Conservation (phyloP, 495 filamentous ascomycete genomes). For the Tetracladium marchalianum region DNA sequence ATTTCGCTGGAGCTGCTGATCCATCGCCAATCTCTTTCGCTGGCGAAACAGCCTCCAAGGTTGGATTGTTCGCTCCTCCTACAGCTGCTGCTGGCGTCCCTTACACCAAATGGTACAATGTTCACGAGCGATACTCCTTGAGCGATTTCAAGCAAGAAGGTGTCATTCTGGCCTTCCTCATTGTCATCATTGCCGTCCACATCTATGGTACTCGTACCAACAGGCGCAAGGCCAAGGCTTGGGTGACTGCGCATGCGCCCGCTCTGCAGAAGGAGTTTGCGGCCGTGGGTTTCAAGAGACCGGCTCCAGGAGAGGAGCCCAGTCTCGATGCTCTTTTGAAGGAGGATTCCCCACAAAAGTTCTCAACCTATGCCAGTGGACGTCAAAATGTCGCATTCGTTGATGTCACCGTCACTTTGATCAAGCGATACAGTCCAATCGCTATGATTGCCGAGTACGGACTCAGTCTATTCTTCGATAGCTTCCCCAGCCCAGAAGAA, state of each 20-base stretch:
- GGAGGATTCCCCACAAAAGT: slow-evolving; percentile 79
- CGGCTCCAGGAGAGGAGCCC: slow-evolving; percentile 33
- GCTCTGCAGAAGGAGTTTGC: slow-evolving; percentile 74
- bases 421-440: slow-evolving; percentile 86
- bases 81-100: slow-evolving; percentile 42
- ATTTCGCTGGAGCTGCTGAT: slow-evolving; percentile 61
- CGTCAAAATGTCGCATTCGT: slow-evolving; percentile 88
- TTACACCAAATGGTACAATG: slow-evolving; percentile 92
- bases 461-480: slow-evolving; percentile 69
- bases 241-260: slow-evolving; percentile 66
- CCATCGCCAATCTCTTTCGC: slow-evolving; percentile 42
- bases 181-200: slow-evolving; percentile 66
- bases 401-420: slow-evolving; percentile 70
- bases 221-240: slow-evolving; percentile 65
- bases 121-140: slow-evolving; percentile 78
- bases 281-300: slow-evolving; percentile 61
- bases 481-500: slow-evolving; percentile 56
- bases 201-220: slow-evolving; percentile 77
- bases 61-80: slow-evolving; percentile 24
- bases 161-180: slow-evolving; percentile 64
- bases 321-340: slow-evolving; percentile 51
- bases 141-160: slow-evolving; percentile 83
- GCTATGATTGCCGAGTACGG: slow-evolving; percentile 59
- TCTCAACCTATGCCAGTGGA: slow-evolving; percentile 82
- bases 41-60: slow-evolving; percentile 19